phyloP scores from a whole-genome alignment of 495 filamentous ascomycete species.

The Neurospora sp. region DNA sequence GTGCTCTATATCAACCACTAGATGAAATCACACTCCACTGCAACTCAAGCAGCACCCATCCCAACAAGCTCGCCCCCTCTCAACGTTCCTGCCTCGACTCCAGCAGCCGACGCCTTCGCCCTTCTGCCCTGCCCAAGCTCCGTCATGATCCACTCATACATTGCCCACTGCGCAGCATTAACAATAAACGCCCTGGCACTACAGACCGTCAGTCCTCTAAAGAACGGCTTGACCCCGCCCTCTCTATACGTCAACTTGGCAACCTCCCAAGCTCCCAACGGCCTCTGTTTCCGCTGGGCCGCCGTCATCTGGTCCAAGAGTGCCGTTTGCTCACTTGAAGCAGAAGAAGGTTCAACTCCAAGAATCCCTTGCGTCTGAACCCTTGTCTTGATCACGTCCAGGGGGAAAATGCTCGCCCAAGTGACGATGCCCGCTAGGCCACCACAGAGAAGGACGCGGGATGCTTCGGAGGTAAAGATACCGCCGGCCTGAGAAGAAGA shows the following conservation, averaged over 20 bases:
- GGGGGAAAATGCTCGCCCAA: constrained; percentile 78
- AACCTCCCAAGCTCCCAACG: constrained; percentile 48
- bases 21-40: neutral
- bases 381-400: constrained; percentile 83
- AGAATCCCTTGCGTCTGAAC: constrained; percentile 55
- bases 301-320: constrained; percentile 12
- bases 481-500: neutral
- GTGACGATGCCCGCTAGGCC: constrained; percentile 76
- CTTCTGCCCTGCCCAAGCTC: constrained; percentile 28
- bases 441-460: constrained; percentile 67
- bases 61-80: neutral
- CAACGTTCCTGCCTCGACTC: neutral
- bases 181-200: constrained; percentile 78
- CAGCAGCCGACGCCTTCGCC: neutral
- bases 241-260: constrained; percentile 51
- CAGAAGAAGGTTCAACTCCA: too few relatives aligned
- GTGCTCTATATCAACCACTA: neutral
- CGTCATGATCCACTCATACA: constrained; percentile 76
- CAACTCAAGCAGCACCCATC: neutral
- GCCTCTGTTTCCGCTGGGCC: constrained; percentile 7
- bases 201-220: constrained; percentile 66
- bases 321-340: constrained; percentile 18
- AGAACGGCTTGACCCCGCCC: constrained; percentile 62
- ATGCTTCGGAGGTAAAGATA: constrained; percentile 34
- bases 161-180: constrained; percentile 72